Conservation (phyloP, 148 eudicot genomes). For the Heliosperma pusillum region DNA sequence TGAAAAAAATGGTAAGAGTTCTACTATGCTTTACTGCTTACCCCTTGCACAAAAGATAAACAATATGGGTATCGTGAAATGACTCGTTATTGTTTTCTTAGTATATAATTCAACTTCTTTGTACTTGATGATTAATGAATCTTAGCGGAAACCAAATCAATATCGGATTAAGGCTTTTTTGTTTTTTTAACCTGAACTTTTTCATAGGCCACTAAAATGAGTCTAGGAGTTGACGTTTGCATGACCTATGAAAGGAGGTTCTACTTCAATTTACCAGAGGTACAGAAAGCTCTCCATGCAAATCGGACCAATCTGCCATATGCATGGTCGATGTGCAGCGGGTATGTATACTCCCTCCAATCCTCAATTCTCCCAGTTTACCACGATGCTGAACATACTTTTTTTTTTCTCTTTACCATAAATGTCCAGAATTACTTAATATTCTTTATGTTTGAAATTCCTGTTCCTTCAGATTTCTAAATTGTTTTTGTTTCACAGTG, state of each 20-base stretch:
- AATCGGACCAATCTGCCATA: slow-evolving; percentile 81
- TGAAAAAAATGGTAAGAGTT: slow-evolving; percentile 55
- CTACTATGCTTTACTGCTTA: background rate
- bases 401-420: too few species aligned
- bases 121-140: too few species aligned
- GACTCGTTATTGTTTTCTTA: slow-evolving; percentile 5
- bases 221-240: slow-evolving; percentile 90
- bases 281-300: slow-evolving; percentile 94
- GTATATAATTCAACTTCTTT: background rate
- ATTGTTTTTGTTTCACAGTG: slow-evolving; percentile 34
- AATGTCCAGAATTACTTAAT: too few species aligned
- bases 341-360: slow-evolving; percentile 51
- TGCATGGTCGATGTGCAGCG: slow-evolving; percentile 85
- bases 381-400: too few species aligned
- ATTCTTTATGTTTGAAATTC: too few species aligned
- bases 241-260: slow-evolving; percentile 68
- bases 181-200: too few species aligned
- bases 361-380: too few species aligned
- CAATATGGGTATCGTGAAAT: too few species aligned
- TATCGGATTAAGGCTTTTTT: too few species aligned
- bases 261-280: slow-evolving; percentile 92
- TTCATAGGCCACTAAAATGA: slow-evolving; percentile 81
- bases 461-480: too few species aligned
- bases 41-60: background rate
- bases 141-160: too few species aligned